These are phyloP conservation scores for Nadsonia commutata DNA, from an alignment of 1,139 yeast genomes.

Conservation along the genomic window DNA sequence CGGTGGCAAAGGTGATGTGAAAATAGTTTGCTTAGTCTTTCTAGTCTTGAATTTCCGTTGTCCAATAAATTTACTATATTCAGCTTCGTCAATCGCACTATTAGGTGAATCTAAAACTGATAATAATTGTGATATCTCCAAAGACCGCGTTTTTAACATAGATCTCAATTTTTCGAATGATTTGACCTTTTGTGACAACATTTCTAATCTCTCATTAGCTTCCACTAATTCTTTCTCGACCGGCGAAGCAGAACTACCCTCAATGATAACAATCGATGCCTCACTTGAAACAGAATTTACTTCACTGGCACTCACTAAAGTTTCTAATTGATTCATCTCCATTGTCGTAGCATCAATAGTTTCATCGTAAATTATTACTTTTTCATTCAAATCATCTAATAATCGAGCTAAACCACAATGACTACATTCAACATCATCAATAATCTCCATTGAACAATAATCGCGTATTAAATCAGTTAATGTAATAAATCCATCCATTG, in stretches of 20 bases:
- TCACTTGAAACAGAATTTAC: neutral
- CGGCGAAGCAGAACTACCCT: neutral
- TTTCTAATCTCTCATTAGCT: neutral
- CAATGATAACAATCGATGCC: neutral
- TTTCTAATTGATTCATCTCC: neutral
- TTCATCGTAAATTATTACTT: neutral
- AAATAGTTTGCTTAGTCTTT: constrained; percentile 68
- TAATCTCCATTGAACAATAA: neutral
- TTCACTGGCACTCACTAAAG: too few relatives aligned
- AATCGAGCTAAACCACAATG: neutral
- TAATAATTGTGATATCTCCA: neutral
- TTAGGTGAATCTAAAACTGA: neutral
- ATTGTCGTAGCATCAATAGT: too few relatives aligned
- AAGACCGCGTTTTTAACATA: neutral
- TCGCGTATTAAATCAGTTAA: neutral
- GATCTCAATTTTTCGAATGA: neutral
- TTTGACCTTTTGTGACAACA: neutral
- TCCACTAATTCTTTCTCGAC: neutral
- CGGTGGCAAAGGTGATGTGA: constrained; percentile 67
- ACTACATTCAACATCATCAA: neutral
- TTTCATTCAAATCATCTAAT: neutral
- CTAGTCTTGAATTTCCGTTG: neutral
- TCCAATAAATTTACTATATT: neutral
- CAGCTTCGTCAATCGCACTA: neutral
- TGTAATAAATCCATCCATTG: neutral